Conservation (phyloP, 371 early-diverging fungal species). For the Mortierella sp. region DNA sequence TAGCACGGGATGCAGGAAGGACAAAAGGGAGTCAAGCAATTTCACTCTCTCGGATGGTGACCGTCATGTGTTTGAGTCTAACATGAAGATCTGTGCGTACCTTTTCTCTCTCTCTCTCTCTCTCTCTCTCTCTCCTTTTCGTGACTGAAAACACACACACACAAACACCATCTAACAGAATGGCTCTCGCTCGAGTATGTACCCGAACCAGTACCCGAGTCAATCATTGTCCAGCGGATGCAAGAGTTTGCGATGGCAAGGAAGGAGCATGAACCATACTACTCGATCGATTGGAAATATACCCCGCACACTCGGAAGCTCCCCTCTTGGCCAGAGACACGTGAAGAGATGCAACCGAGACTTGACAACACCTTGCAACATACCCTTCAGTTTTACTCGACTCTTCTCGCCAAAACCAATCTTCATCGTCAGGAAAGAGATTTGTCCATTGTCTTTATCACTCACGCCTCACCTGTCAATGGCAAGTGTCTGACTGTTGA, state of each 20-base stretch:
- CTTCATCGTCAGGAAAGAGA: slow-evolving; percentile 16
- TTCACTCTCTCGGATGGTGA: too few species aligned
- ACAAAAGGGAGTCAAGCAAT: slow-evolving; percentile 1
- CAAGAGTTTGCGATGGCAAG: slow-evolving; percentile 49
- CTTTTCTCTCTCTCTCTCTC: too few species aligned
- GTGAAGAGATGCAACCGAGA: slow-evolving; percentile 43
- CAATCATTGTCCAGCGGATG: slow-evolving; percentile 51
- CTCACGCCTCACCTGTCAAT: slow-evolving; percentile 52
- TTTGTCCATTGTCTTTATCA: slow-evolving; percentile 43
- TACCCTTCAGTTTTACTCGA: slow-evolving; percentile 17
- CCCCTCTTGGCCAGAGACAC: slow-evolving; percentile 44
- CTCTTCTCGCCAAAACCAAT: neutral
- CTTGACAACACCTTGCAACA: slow-evolving; percentile 24
- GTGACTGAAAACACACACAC: too few species aligned
- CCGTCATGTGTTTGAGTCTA: neutral
- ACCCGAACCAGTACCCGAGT: slow-evolving; percentile 36
- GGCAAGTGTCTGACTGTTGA: slow-evolving; percentile 7
- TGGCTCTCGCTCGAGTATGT: slow-evolving; percentile 50
- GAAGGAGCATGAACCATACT: slow-evolving; percentile 40
- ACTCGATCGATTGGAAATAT: slow-evolving; percentile 52
- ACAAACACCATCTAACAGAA: slow-evolving; percentile 24
- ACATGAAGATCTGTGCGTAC: neutral
- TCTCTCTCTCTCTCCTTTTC: neutral
- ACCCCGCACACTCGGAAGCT: slow-evolving; percentile 21
- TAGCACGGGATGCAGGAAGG: neutral